Base-by-base conservation (phyloP, 768 basidiomycete genomes). In the Rubroboletus satanas region DNA sequence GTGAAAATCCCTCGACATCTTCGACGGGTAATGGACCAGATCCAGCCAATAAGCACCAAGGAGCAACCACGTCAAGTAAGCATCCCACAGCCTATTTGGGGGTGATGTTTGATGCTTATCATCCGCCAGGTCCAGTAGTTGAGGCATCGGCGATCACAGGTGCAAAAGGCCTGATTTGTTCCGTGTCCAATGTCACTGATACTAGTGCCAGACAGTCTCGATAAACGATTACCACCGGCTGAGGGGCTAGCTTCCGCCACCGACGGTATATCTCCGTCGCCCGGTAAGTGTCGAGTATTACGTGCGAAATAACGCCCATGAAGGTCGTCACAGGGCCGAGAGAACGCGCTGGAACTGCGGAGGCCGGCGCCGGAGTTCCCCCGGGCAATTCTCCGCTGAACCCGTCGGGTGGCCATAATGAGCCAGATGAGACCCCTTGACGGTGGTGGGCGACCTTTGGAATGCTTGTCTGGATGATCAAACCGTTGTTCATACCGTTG, bases 401-500 rank as follows among this genome's bases (percentile, higher is more conserved):
- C 38, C 31, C 55, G 46, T 39, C 54, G n/a, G 65, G 39, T 45
- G 52, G 51, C 17, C 55, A 56, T 9, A 44, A 58, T 37, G 63
- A 56, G 51, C 52, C 51, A 35, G 62, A 46, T 43, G 53, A 59
- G 61, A 58, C 44, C 56, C 74, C 75, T 64, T 78, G 76, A 78
- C 76, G 75, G 72, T 76, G 68, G 74, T 73, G 76, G 77, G 76
- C 76, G 76, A 73, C 76, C 71, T 73, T 78, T 65, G 71, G 76
- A 70, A 65, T 65, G 58, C 66, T 77, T 62, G 70, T 71, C 57
- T 77, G 71, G 74, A 67, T 77, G 54, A 71, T 73, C 58, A 68
- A 69, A 63, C 75, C 74, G 46, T 56, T 75, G 51, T 64, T 74
- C 59, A 64, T 75, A 60, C 76, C 75, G 52, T 66, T 77, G 62